phyloP scores from a whole-genome alignment of 768 basidiomycete genomes.

The Collybiopsis luxurians region DNA sequence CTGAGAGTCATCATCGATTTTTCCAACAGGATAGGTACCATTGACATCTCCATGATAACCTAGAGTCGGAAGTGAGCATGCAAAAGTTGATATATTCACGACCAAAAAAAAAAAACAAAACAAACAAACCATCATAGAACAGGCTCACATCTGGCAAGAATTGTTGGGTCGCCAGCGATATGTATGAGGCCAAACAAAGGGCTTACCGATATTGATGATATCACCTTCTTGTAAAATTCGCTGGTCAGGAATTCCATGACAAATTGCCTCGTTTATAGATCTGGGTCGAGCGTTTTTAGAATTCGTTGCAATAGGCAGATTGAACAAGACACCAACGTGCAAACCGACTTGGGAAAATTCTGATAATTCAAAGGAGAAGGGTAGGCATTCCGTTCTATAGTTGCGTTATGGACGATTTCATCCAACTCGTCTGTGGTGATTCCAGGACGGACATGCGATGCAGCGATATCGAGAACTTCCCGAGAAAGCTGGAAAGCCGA shows the following conservation, averaged over 20 bases:
- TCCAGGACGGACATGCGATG: constrained; percentile 83
- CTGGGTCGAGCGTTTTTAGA: constrained; percentile 31
- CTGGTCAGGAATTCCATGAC: constrained; percentile 94
- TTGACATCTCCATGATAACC: constrained; percentile 94
- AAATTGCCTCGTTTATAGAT: constrained; percentile 93
- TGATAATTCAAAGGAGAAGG: constrained; percentile 93
- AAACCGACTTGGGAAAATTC: constrained; percentile 91
- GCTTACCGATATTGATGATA: constrained; percentile 87
- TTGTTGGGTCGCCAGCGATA: constrained; percentile 6
- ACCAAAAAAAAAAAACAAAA: neutral
- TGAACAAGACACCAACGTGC: constrained; percentile 64
- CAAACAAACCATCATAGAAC: constrained; percentile 65
- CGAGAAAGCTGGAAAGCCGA: constrained; percentile 61
- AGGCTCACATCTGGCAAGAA: constrained; percentile 63
- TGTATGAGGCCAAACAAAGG: constrained; percentile 15
- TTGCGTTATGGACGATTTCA: constrained; percentile 88
- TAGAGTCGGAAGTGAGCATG: constrained; percentile 19
- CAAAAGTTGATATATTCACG: neutral
- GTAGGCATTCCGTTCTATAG: constrained; percentile 87
- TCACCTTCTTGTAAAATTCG: constrained; percentile 86
- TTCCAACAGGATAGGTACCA: constrained; percentile 88
- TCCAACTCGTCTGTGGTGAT: constrained; percentile 96
- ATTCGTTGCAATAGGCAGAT: neutral
- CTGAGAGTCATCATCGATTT: constrained; percentile 78
- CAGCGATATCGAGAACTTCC: constrained; percentile 92